phyloP scores from a whole-genome alignment of 768 basidiomycete species.

The Boletus huronensis region DNA sequence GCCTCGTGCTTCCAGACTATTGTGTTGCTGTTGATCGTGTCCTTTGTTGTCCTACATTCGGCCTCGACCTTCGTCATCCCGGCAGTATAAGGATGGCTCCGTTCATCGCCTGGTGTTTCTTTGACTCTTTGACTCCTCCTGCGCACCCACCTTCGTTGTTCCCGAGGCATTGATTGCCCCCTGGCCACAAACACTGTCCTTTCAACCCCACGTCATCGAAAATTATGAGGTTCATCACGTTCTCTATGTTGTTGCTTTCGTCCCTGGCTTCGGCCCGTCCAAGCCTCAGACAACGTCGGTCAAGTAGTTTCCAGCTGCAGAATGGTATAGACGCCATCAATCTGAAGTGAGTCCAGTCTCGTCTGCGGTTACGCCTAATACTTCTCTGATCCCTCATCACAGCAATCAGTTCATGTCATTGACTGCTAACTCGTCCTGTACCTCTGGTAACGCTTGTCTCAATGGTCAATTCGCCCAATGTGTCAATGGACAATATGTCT shows the following conservation, averaged over 20 bases:
- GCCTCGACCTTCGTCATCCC: neutral
- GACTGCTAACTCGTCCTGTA: slow-evolving; percentile 33
- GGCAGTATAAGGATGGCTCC: slow-evolving; percentile 17
- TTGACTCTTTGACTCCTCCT: neutral
- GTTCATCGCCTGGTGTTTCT: neutral
- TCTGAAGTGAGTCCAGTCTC: slow-evolving; percentile 35
- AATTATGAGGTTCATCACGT: slow-evolving; percentile 38
- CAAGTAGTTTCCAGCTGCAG: slow-evolving; percentile 28
- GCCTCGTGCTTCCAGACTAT: slow-evolving; percentile 3
- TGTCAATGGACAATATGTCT: slow-evolving; percentile 40
- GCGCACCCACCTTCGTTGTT: slow-evolving; percentile 9
- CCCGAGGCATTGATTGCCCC: slow-evolving; percentile 27
- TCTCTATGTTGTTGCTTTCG: slow-evolving; percentile 32
- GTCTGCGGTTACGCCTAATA: neutral
- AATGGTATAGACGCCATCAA: slow-evolving; percentile 43
- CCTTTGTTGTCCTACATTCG: slow-evolving; percentile 16
- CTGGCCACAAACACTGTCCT: neutral
- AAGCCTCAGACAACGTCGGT: slow-evolving; percentile 29
- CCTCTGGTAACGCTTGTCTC: slow-evolving; percentile 46
- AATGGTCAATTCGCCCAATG: slow-evolving; percentile 53
- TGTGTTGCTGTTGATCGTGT: slow-evolving; percentile 14
- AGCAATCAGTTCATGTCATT: slow-evolving; percentile 22
- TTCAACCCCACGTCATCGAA: neutral
- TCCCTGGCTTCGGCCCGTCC: slow-evolving; percentile 36
- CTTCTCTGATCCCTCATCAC: slow-evolving; percentile 3